Evolutionary conservation across 2,329 filamentous ascomycete genomes (phyloP).

Genomic region (Trichoderma sp.): DNA sequence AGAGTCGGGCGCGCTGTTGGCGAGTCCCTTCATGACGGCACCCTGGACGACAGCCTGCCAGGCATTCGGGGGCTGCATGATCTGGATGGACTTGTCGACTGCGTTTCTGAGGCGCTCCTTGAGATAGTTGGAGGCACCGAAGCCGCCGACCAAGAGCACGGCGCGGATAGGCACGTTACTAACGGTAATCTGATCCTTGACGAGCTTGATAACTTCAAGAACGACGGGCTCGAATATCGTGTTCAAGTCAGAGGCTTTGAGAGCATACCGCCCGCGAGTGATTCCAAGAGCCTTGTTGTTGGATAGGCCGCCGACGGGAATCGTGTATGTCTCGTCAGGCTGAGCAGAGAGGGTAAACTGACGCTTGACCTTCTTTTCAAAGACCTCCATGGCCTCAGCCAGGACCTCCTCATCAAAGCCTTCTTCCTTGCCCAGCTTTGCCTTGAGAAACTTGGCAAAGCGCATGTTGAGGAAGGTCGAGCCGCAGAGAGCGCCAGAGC

Average conservation of each 20-base stretch:
- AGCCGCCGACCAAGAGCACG: constrained; percentile 46
- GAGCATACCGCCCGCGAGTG: constrained; percentile 35
- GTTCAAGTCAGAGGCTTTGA: constrained; percentile 39
- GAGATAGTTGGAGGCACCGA: constrained; percentile 45
- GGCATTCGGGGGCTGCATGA: constrained; percentile 45
- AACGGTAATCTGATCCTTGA: constrained; percentile 42
- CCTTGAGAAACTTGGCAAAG: constrained; percentile 41
- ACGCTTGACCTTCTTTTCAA: constrained; percentile 36
- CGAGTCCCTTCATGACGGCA: constrained; percentile 48
- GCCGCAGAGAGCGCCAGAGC: constrained; percentile 46
- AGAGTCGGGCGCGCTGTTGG: constrained; percentile 33
- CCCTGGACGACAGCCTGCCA: constrained; percentile 49
- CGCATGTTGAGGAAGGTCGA: constrained; percentile 45
- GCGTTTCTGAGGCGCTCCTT: constrained; percentile 38
- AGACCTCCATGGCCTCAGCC: constrained; percentile 39
- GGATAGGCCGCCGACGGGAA: constrained; percentile 40
- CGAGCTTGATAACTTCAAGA: constrained; percentile 40
- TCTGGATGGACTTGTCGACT: constrained; percentile 35
- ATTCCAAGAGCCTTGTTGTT: constrained; percentile 39
- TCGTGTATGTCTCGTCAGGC: constrained; percentile 31
- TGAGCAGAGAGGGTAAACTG: not conserved
- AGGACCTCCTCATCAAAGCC: constrained; percentile 40
- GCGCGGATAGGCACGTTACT: constrained; percentile 38
- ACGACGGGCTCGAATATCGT: constrained; percentile 45
- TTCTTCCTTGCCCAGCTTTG: constrained; percentile 39